A percentile compares a stretch with the other conserved stretches of the same genome.
Evolutionary conservation across 371 early-diverging fungal genomes (phyloP).

Genomic region (Mucor indicus): DNA sequence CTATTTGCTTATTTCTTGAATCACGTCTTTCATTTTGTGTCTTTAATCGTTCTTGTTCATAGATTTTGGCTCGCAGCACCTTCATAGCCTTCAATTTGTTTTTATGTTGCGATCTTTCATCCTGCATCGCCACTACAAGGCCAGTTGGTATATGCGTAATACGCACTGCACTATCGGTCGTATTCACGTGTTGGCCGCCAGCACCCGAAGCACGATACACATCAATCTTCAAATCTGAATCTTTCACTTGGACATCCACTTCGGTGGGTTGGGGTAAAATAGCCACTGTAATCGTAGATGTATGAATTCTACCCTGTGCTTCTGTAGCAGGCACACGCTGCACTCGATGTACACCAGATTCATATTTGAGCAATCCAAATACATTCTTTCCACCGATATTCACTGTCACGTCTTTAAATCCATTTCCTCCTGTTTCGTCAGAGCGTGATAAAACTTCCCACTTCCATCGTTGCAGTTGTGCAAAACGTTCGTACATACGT

Average conservation of each 20-base stretch:
- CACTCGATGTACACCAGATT: constrained; percentile 82
- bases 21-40: constrained; percentile 56
- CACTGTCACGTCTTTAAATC: constrained; percentile 63
- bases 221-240: constrained; percentile 74
- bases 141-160: constrained; percentile 93
- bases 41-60: constrained; percentile 67
- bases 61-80: constrained; percentile 78
- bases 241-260: constrained; percentile 67
- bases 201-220: constrained; percentile 78
- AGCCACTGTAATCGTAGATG: constrained; percentile 84
- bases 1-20: constrained; percentile 62
- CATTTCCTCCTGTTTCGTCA: constrained; percentile 53
- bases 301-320: constrained; percentile 80
- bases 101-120: constrained; percentile 87
- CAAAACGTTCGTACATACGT: constrained; percentile 76
- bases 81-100: constrained; percentile 88
- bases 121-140: constrained; percentile 84
- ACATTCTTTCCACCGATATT: constrained; percentile 68
- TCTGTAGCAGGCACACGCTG: constrained; percentile 87
- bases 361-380: constrained; percentile 75
- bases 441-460: constrained; percentile 58
- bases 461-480: constrained; percentile 65
- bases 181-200: constrained; percentile 94
- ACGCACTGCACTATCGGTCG: constrained; percentile 93
- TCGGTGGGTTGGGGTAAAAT: constrained; percentile 78